These are phyloP conservation scores for Hypericum androsaemum DNA, from an alignment of 345 rosid species.

Conservation along the genomic window DNA sequence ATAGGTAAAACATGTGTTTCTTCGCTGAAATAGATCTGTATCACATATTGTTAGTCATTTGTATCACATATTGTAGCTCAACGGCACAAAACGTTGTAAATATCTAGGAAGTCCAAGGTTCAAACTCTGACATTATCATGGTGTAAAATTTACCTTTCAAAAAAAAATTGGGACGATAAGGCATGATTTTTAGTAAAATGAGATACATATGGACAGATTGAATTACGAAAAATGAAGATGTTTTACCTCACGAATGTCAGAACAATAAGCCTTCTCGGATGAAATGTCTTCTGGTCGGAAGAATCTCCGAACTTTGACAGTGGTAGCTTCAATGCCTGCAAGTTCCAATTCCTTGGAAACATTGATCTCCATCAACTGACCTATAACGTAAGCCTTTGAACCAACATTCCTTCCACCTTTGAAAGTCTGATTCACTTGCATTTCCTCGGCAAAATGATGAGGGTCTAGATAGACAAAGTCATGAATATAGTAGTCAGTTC, in stretches of 20 bases:
- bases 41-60: no score
- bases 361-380: conserved; percentile 48
- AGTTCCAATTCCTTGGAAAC: conserved; percentile 12
- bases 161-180: no score
- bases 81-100: no score
- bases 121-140: no score
- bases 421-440: conserved; percentile 21
- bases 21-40: conserved; percentile 68
- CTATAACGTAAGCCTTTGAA: conserved; percentile 47
- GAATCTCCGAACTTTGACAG: conserved; percentile 40
- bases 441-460: conserved; percentile 20
- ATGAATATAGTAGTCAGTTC: conserved; percentile 28
- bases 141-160: no score
- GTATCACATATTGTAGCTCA: no score
- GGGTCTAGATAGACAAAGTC: conserved; percentile 54
- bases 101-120: no score
- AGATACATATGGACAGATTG: no score
- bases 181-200: no score
- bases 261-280: conserved; percentile 49
- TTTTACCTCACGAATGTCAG: conserved; percentile 53
- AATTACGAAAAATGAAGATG: not conserved
- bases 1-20: conserved; percentile 28
- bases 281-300: conserved; percentile 68
- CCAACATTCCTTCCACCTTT: conserved; percentile 60
- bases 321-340: conserved; percentile 12